Evolutionary conservation across 2,329 filamentous ascomycete genomes (phyloP).

Genomic region (Beauveria sp.): DNA sequence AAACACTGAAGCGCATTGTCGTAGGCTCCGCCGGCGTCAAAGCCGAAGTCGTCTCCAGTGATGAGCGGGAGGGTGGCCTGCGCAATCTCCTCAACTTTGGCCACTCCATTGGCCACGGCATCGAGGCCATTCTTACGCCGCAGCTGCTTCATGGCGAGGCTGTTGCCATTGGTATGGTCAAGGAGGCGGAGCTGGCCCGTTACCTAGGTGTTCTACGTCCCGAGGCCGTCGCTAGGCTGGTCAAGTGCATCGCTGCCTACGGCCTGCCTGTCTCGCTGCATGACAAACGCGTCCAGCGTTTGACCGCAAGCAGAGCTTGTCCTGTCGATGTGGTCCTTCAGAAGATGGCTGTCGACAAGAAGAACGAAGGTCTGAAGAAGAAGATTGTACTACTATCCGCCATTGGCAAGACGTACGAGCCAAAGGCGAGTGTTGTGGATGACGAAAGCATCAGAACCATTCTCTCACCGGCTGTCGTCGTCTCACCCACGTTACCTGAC

Average conservation of each 20-base stretch:
- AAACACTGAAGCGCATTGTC: slow-evolving; percentile 70
- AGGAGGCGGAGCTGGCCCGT: slow-evolving; percentile 88
- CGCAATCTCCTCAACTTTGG: slow-evolving; percentile 96
- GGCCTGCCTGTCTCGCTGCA: slow-evolving; percentile 77
- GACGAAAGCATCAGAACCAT: slow-evolving; percentile 78
- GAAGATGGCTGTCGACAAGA: slow-evolving; percentile 98
- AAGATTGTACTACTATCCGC: slow-evolving; percentile 89
- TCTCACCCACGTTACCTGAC: slow-evolving; percentile 63
- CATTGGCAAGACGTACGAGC: slow-evolving; percentile 83
- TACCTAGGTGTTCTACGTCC: slow-evolving; percentile 79
- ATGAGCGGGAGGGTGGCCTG: slow-evolving; percentile 89
- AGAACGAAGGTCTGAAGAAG: slow-evolving; percentile 92
- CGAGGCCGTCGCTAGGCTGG: slow-evolving; percentile 78
- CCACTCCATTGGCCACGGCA: slow-evolving; percentile 94
- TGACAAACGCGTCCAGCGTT: slow-evolving; percentile 72
- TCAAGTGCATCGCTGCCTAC: slow-evolving; percentile 93
- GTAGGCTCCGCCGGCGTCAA: slow-evolving; percentile 89
- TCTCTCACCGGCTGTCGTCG: slow-evolving; percentile 68
- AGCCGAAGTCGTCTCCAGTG: slow-evolving; percentile 85
- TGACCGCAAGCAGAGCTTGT: slow-evolving; percentile 81
- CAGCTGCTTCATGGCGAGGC: slow-evolving; percentile 94
- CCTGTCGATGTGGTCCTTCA: slow-evolving; percentile 76
- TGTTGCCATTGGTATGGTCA: slow-evolving; percentile 97
- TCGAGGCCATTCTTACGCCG: slow-evolving; percentile 89
- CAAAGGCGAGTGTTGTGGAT: slow-evolving; percentile 79